Evolutionary conservation across 148 eudicot species (phyloP).

Genomic region (Rhododendron ovatum): DNA sequence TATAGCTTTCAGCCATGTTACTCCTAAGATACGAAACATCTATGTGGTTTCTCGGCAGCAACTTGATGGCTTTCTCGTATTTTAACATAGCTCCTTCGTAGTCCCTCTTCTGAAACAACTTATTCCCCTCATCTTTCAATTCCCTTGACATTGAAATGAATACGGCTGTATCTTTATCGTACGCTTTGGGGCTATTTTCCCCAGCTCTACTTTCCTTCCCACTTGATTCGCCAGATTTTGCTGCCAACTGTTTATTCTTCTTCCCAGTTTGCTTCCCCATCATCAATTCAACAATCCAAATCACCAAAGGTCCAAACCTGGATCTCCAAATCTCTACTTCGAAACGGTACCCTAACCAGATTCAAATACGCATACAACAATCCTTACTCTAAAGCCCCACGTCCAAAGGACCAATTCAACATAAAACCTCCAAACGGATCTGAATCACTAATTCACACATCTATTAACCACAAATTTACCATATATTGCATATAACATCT

Average conservation of each 20-base stretch:
- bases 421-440: background rate
- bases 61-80: conserved; percentile 79
- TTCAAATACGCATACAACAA: background rate
- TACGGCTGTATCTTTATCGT: conserved; percentile 61
- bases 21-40: conserved; percentile 84
- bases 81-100: conserved; percentile 83
- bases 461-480: background rate
- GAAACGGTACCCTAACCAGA: background rate
- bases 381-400: background rate
- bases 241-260: conserved; percentile 39
- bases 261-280: conserved; percentile 71
- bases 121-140: conserved; percentile 87
- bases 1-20: conserved; percentile 87
- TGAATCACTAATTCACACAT: background rate
- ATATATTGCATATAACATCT: background rate
- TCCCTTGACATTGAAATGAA: conserved; percentile 72
- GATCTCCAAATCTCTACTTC: background rate
- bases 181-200: conserved; percentile 40
- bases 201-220: conserved; percentile 26
- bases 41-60: conserved; percentile 80
- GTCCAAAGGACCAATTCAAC: background rate
- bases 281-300: conserved; percentile 28
- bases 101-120: conserved; percentile 76
- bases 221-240: conserved; percentile 27
- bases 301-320: background rate